Percentiles rank a stretch among this genome's conserved stretches.
Evolutionary conservation across 2,329 filamentous ascomycete genomes (phyloP).

Genomic region (Trichophyton mentagrophytes): DNA sequence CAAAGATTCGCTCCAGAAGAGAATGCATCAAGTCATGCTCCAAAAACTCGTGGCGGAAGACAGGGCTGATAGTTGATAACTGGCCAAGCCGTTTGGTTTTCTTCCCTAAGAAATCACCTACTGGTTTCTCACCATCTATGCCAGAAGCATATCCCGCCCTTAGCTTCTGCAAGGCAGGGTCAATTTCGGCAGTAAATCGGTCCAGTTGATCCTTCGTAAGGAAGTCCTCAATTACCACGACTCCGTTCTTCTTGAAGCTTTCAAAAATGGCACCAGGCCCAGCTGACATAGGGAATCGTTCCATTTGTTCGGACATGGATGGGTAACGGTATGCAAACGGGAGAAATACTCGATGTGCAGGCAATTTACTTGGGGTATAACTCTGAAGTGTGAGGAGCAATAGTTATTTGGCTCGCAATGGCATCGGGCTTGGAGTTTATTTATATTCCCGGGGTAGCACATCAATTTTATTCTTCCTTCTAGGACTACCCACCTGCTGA

Average conservation of each 20-base stretch:
- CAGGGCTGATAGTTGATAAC: neutral
- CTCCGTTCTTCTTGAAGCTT: neutral
- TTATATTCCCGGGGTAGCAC: no score
- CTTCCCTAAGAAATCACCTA: neutral
- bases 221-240: neutral
- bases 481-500: no score
- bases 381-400: no score
- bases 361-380: no score
- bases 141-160: neutral
- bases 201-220: neutral
- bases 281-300: neutral
- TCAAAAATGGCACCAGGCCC: neutral
- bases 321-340: neutral
- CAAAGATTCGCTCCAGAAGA: neutral
- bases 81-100: neutral
- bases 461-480: no score
- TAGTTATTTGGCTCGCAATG: no score
- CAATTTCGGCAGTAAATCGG: neutral
- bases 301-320: neutral
- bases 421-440: no score
- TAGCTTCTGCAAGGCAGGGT: neutral
- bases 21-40: neutral
- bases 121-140: neutral
- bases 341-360: no score
- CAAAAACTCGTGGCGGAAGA: neutral